Conservation (phyloP, 371 early-diverging fungal genomes). For the Lichtheimia corymbifera region DNA sequence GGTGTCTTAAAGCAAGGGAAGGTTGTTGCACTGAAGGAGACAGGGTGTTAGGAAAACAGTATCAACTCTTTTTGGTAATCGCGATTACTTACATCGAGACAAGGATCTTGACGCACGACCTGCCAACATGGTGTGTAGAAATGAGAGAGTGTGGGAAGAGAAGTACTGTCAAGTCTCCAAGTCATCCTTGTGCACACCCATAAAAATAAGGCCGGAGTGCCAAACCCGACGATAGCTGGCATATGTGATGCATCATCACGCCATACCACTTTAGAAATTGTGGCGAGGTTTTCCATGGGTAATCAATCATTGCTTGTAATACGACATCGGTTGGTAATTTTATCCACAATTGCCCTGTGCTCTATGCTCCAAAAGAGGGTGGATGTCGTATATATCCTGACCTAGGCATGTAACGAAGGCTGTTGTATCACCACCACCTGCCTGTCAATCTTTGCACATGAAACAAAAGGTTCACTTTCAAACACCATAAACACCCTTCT, state of each 20-base stretch:
- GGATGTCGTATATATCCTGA: too few species aligned
- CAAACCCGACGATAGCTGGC: neutral
- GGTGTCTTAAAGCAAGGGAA: neutral
- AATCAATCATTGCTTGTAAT: too few species aligned
- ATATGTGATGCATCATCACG: constrained; percentile 1
- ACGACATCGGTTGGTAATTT: too few species aligned
- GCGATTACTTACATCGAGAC: neutral
- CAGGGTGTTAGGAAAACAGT: neutral
- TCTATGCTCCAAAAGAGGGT: too few species aligned
- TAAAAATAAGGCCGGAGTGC: neutral
- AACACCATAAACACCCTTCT: too few species aligned
- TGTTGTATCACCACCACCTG: too few species aligned
- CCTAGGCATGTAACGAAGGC: too few species aligned
- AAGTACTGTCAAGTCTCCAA: neutral
- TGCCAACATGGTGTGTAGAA: constrained; percentile 4
- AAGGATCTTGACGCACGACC: neutral
- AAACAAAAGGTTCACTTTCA: too few species aligned
- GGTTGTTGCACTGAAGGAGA: neutral
- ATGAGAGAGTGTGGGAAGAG: neutral
- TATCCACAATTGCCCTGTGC: too few species aligned
- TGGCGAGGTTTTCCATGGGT: neutral
- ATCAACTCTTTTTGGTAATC: too few species aligned
- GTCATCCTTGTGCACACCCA: too few species aligned
- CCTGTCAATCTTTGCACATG: too few species aligned
- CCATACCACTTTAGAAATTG: constrained; percentile 1